Evolutionary conservation across 225 moss, liverwort and hornwort species (phyloP).

Genomic region (Bryoerythrophyllum caledonicum): DNA sequence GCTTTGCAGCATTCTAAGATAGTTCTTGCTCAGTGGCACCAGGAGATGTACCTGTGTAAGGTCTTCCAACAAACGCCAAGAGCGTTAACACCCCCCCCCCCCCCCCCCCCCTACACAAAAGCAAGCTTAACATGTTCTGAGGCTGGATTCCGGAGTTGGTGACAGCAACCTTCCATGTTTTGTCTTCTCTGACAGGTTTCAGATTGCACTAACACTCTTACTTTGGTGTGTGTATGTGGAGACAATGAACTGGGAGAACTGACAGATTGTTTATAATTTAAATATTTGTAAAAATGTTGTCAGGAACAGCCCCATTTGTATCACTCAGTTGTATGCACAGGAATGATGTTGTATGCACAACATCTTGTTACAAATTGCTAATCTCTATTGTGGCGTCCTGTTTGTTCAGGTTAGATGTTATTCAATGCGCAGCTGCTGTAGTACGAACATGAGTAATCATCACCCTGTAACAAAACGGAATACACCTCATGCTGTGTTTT

Average conservation of each 20-base stretch:
- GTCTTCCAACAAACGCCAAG: conserved; percentile 17
- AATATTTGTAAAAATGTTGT: too few species aligned
- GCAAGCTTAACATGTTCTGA: neutral
- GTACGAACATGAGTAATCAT: neutral
- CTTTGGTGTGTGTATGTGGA: neutral
- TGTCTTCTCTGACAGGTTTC: conserved; percentile 12
- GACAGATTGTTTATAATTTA: too few species aligned
- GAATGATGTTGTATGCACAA: neutral
- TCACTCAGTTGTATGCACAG: too few species aligned
- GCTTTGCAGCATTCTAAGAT: conserved; percentile 25
- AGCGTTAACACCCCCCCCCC: neutral
- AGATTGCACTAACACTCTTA: neutral
- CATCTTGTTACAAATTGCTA: neutral
- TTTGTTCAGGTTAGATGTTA: neutral
- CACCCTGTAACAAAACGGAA: neutral
- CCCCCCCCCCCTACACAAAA: too few species aligned
- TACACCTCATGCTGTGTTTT: neutral
- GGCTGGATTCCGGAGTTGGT: neutral
- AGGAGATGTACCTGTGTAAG: conserved; percentile 13
- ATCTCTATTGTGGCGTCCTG: neutral
- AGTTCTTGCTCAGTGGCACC: conserved; percentile 24
- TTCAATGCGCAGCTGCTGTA: neutral
- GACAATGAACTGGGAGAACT: neutral
- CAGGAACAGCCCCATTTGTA: neutral
- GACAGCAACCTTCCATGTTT: conserved; percentile 5